These are phyloP conservation scores for Stentor roeselii DNA, from an alignment of 73 alveolate genomes.

Conservation along the genomic window DNA sequence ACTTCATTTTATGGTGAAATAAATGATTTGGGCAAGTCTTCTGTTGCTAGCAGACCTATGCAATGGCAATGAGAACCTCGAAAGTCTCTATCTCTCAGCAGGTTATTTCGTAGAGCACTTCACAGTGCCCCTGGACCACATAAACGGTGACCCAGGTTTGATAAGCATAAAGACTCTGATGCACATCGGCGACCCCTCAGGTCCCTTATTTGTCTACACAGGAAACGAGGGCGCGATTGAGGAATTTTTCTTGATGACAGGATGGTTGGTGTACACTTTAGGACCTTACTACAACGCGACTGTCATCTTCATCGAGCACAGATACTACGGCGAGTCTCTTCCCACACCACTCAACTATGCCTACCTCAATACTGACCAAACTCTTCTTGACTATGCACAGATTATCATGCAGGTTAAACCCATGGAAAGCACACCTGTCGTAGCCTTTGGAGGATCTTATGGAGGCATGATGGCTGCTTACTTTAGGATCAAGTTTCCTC, in stretches of 20 bases:
- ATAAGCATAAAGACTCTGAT: neutral
- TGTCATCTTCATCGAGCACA: conserved; percentile 61
- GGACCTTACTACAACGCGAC: conserved; percentile 39
- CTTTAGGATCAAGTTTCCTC: conserved; percentile 57
- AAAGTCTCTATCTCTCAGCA: no score
- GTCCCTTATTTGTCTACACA: conserved; percentile 29
- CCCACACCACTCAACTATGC: conserved; percentile 34
- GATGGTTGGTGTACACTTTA: conserved; percentile 2
- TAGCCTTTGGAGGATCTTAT: conserved; percentile 72
- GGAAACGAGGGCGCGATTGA: conserved; percentile 30
- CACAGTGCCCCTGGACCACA: neutral
- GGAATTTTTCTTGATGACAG: neutral
- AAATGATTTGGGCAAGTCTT: no score
- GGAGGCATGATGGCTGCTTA: conserved; percentile 75
- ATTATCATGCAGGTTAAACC: conserved; percentile 24
- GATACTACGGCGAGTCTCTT: conserved; percentile 64
- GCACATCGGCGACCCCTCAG: neutral
- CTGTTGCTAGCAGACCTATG: no score
- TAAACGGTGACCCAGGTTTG: neutral
- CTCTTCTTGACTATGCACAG: conserved; percentile 62
- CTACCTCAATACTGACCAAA: conserved; percentile 49
- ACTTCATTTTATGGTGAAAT: no score
- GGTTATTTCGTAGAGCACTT: no score
- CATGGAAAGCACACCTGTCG: conserved; percentile 20
- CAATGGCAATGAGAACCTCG: no score